Base-by-base conservation (phyloP, 495 filamentous ascomycete species). In the Evansstolkia leycettana region DNA sequence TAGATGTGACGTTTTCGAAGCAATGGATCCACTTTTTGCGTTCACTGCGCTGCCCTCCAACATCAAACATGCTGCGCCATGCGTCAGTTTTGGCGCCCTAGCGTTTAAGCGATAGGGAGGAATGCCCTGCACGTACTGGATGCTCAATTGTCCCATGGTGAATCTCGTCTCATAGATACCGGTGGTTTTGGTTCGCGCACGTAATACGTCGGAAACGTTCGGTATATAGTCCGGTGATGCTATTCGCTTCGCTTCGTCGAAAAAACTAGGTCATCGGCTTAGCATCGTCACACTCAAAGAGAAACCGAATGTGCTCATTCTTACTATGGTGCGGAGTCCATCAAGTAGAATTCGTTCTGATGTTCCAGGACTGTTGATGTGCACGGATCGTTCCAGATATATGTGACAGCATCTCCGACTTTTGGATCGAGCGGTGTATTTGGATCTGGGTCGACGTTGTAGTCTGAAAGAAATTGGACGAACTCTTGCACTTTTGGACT, bases 1-100 rank as follows among this genome's bases (percentile, higher is more conserved):
- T 98, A n/a, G 90, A 98, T 7, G 90, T 98, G 44, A 98, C 90
- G 45, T 95, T 94, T 56, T 98, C 90, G 55, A 98, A 98, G 66
- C 90, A 98, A 62, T 98, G 90, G 49, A 98, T 98, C 90, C 90
- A 98, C 62, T 98, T 98, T 64, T 98, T 98, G 36, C 90, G 76
- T 56, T 98, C 90, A 56, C 87, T 94, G 46, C 90, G 69, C 63
- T 98, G 90, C 20, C 90, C 90, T 39, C 90, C 90, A 14, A 98
- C 90, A 56, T 98, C 90, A 54, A 98, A 98, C 90, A 98, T 98
- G 68, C 87, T 94, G 43, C 40, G 30, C 7, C 23, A 40, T 13
- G 38, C 17, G 19, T 9, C 12, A 3, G 15, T 31, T 7, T 27
- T 17, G 8, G 32, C 11, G 15, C 17, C 29, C 20, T 15, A 46